phyloP scores from a whole-genome alignment of 1,284 basidiomycete species.

The Mycena sp. region DNA sequence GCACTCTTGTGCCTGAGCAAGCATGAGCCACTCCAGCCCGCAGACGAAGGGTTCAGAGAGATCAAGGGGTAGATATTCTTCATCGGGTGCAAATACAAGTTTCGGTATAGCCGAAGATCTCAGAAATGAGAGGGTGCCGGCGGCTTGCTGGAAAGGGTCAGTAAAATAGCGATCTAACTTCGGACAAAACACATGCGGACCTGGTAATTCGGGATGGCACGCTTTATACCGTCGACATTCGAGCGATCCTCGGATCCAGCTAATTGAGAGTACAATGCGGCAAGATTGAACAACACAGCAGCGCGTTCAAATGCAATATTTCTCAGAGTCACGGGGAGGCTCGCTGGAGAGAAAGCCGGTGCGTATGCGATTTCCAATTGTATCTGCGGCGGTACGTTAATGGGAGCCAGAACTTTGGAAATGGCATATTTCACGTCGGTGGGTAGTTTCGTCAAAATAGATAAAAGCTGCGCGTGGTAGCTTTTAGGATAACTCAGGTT shows the following conservation, averaged over 20 bases:
- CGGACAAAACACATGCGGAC: constrained; percentile 50
- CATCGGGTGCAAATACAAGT: constrained; percentile 58
- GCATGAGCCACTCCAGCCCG: constrained; percentile 80
- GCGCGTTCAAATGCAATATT: constrained; percentile 85
- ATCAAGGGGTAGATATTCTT: constrained; percentile 68
- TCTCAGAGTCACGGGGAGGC: constrained; percentile 69
- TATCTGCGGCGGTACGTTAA: constrained; percentile 61
- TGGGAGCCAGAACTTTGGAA: constrained; percentile 15
- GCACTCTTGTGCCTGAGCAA: constrained; percentile 97
- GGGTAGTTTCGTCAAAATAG: constrained; percentile 67
- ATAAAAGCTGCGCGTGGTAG: constrained; percentile 89
- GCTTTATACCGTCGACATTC: constrained; percentile 80
- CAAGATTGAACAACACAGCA: constrained; percentile 85
- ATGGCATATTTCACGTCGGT: constrained; percentile 46
- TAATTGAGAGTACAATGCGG: constrained; percentile 81
- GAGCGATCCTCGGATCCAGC: constrained; percentile 75
- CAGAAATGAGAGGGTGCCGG: constrained; percentile 79
- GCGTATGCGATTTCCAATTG: constrained; percentile 81
- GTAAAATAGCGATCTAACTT: neutral
- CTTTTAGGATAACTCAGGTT: constrained; percentile 52
- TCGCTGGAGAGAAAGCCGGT: constrained; percentile 68
- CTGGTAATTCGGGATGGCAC: constrained; percentile 77
- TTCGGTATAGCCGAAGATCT: constrained; percentile 66
- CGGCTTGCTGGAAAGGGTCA: constrained; percentile 70
- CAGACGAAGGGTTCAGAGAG: constrained; percentile 71